These are phyloP conservation scores for Oenanthe javanica DNA, from an alignment of 140 eudicot species.

Conservation along the genomic window DNA sequence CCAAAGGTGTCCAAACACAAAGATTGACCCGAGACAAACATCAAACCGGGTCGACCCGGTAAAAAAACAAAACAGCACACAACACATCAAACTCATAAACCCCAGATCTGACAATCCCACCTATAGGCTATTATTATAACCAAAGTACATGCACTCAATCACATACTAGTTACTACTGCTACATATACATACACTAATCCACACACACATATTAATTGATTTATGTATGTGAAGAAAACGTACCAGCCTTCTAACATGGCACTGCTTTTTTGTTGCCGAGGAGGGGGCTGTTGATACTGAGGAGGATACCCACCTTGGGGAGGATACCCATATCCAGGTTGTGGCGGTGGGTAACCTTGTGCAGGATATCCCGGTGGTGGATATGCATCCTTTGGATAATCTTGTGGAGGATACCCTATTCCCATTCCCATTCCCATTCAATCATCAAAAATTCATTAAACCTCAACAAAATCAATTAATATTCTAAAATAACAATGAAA, in stretches of 20 bases:
- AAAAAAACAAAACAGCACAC: background rate
- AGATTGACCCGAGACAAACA: background rate
- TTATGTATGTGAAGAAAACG: background rate
- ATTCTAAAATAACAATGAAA: background rate
- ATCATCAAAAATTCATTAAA: slow-evolving; percentile 7
- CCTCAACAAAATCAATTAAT: background rate
- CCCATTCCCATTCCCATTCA: background rate
- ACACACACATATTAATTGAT: no score
- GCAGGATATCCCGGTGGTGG: slow-evolving; percentile 54
- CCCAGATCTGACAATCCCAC: background rate
- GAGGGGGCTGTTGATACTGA: slow-evolving; percentile 56
- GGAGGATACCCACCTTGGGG: slow-evolving; percentile 62
- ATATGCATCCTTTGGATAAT: slow-evolving; percentile 41
- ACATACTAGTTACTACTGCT: no score
- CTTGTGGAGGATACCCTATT: slow-evolving; percentile 80
- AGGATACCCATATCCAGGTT: slow-evolving; percentile 65
- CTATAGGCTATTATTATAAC: no score
- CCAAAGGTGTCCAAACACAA: background rate
- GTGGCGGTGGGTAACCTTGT: slow-evolving; percentile 54
- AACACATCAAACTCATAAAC: background rate
- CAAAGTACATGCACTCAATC: no score
- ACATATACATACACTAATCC: no score
- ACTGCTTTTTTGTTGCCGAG: slow-evolving; percentile 34
- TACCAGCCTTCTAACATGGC: slow-evolving; percentile 81
- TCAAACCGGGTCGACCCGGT: background rate